Percentiles rank a stretch among this genome's conserved stretches.
Evolutionary conservation across 257 asterid genomes (phyloP).

Genomic region (Fraxinus anomala): DNA sequence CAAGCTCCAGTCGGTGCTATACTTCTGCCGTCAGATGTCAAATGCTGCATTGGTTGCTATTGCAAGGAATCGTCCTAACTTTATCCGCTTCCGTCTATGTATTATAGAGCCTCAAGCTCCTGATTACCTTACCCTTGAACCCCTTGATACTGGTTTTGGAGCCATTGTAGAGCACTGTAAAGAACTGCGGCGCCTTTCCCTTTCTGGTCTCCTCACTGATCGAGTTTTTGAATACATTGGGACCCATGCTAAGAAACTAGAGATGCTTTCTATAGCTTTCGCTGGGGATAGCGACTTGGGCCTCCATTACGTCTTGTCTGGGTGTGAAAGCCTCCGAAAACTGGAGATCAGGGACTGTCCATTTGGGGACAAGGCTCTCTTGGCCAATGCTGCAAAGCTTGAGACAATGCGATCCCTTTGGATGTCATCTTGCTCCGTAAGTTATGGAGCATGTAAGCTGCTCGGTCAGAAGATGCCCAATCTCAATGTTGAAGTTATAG

Average conservation of each 20-base stretch:
- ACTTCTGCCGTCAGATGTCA: conserved; percentile 96
- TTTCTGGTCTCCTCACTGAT: conserved; percentile 85
- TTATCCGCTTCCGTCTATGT: conserved; percentile 78
- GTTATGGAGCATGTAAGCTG: conserved; percentile 88
- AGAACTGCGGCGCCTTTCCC: conserved; percentile 75
- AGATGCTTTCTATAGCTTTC: conserved; percentile 94
- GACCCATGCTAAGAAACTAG: conserved; percentile 76
- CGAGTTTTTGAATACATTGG: conserved; percentile 78
- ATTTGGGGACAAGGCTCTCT: conserved; percentile 89
- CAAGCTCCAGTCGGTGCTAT: conserved; percentile 82
- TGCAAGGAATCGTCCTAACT: conserved; percentile 69
- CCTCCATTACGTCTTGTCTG: conserved; percentile 80
- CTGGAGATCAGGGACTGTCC: conserved; percentile 95
- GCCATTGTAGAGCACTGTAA: conserved; percentile 86
- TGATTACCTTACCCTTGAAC: conserved; percentile 73
- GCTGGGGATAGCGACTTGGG: conserved; percentile 94
- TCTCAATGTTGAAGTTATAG: conserved; percentile 89
- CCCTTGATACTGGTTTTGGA: conserved; percentile 89
- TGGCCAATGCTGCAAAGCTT: conserved; percentile 94
- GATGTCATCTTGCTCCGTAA: conserved; percentile 96
- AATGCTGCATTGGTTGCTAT: conserved; percentile 77
- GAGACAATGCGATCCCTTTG: conserved; percentile 99
- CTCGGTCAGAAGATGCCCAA: conserved; percentile 79
- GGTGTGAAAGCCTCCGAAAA: conserved; percentile 86
- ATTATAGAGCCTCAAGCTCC: conserved; percentile 78